Conservation (phyloP, 2,329 filamentous ascomycete species). For the Ceratocystis ficicola region DNA sequence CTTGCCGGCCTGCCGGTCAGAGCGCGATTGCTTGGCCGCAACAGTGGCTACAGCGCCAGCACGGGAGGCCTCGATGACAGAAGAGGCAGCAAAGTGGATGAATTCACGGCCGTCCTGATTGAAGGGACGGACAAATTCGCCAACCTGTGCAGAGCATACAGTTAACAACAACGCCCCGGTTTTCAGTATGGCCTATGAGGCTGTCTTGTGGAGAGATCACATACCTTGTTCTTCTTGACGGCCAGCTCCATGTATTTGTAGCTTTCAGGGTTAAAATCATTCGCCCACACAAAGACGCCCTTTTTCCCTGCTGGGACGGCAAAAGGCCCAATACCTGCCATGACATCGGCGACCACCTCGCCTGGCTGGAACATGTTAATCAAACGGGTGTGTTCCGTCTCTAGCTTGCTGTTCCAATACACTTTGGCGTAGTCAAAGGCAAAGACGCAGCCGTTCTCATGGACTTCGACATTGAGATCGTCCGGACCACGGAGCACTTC, state of each 20-base stretch:
- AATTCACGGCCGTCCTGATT: conserved; percentile 74
- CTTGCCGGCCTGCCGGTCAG: conserved; percentile 25
- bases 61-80: conserved; percentile 41
- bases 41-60: conserved; percentile 44
- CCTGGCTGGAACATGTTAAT: conserved; percentile 65
- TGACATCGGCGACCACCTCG: conserved; percentile 87
- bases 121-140: conserved; percentile 61
- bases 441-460: conserved; percentile 76
- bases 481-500: conserved; percentile 75
- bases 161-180: neutral
- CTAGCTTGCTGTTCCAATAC: conserved; percentile 92
- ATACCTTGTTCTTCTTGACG: conserved; percentile 66
- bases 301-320: conserved; percentile 83
- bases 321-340: conserved; percentile 95
- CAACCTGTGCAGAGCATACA: conserved; percentile 34
- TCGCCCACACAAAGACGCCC: conserved; percentile 86
- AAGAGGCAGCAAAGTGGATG: conserved; percentile 57
- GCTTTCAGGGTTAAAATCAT: conserved; percentile 90
- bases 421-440: conserved; percentile 90
- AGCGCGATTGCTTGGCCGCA: conserved; percentile 32
- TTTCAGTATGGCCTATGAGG: conserved; percentile 18
- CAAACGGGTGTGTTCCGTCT: conserved; percentile 76
- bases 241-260: conserved; percentile 59
- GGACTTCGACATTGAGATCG: conserved; percentile 71
- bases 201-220: conserved; percentile 18